phyloP scores from a whole-genome alignment of 208 protist species.

The Leishmania braziliensis region DNA sequence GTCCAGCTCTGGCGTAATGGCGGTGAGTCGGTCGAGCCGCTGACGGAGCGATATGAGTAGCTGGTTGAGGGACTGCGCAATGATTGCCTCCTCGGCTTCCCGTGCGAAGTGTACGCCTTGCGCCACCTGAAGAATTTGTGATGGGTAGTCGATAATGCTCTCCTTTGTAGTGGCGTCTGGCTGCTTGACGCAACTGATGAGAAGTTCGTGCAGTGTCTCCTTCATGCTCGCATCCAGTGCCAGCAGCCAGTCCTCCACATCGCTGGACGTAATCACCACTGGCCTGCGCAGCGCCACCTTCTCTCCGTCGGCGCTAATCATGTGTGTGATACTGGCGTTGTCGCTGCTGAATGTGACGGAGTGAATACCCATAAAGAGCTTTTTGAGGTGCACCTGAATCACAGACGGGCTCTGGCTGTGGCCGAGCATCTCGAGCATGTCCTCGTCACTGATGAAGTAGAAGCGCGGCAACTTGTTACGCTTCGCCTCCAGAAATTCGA shows the following conservation, averaged over 20 bases:
- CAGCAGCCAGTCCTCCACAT: conserved; percentile 95
- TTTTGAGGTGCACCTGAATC: conserved; percentile 93
- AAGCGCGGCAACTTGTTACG: conserved; percentile 94
- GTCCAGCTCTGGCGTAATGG: conserved; percentile 44
- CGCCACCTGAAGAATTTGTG: conserved; percentile 89
- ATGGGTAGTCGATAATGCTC: conserved; percentile 74
- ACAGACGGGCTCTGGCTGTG: conserved; percentile 92
- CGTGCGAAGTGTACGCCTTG: conserved; percentile 86
- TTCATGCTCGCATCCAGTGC: conserved; percentile 89
- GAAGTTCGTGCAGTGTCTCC: conserved; percentile 72
- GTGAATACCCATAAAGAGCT: conserved; percentile 95
- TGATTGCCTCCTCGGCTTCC: conserved; percentile 70
- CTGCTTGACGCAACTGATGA: conserved; percentile 62
- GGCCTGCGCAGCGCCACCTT: conserved; percentile 62
- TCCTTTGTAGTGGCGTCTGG: conserved; percentile 43
- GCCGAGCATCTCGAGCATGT: conserved; percentile 98
- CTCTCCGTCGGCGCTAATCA: conserved; percentile 91
- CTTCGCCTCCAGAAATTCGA: conserved; percentile 98
- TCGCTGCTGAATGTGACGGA: conserved; percentile 81
- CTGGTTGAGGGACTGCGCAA: conserved; percentile 28
- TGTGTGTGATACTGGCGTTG: conserved; percentile 85
- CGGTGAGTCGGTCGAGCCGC: conserved; percentile 73
- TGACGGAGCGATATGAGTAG: conserved; percentile 41
- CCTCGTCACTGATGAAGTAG: conserved; percentile 99
- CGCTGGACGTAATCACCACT: conserved; percentile 85